These are phyloP conservation scores for Aspergillus aculeatinus DNA, from an alignment of 2,329 filamentous ascomycete species.

Conservation along the genomic window DNA sequence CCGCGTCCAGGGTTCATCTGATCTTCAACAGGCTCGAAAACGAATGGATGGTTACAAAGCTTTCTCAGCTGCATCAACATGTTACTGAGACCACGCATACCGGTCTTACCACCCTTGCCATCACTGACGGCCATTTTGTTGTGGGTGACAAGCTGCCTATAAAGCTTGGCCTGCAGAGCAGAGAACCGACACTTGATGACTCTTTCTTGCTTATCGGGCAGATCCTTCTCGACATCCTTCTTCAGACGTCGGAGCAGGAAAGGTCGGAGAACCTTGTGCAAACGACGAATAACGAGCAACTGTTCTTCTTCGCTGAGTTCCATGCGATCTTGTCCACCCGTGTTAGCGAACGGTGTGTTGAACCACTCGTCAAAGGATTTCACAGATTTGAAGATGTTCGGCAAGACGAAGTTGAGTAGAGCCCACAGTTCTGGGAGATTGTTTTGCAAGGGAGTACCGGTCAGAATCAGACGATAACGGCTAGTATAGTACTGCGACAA, in stretches of 20 bases:
- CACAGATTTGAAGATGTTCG: conserved; percentile 98
- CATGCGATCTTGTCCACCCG: conserved; percentile 97
- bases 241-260: conserved; percentile 98
- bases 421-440: conserved; percentile 96
- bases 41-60: conserved; percentile 97
- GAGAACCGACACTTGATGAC: conserved; percentile 99
- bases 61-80: conserved; percentile 99
- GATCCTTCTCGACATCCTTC: conserved; percentile 98
- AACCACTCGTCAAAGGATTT: conserved; percentile 99
- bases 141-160: conserved; percentile 96
- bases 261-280: conserved; percentile 95
- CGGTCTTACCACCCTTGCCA: conserved; percentile 91
- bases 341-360: conserved; percentile 98
- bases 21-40: conserved; percentile 96
- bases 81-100: conserved; percentile 92
- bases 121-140: conserved; percentile 94
- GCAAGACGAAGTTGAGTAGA: conserved; percentile 95
- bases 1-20: conserved; percentile 89
- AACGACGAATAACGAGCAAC: conserved; percentile 92
- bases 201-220: conserved; percentile 98
- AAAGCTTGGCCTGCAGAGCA: conserved; percentile 84
- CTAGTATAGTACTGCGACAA: conserved; percentile 94
- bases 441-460: conserved; percentile 95
- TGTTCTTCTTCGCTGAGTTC: conserved; percentile 99
- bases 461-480: conserved; percentile 92